Evolutionary conservation across 345 rosid species (phyloP).

Genomic region (thale cress (Arabidopsis thaliana)): TAIR10.1 NC_003070.9:10866001-10866500

Average conservation of each 20-base stretch:
- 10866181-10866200: conserved; percentile 40
- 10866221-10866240: conserved; percentile 7
- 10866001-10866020: not conserved
- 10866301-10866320: not conserved
- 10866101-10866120: not conserved
- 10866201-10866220: conserved; percentile 27
- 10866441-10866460: not conserved
- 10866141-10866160: conserved; percentile 38
- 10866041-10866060: not conserved
- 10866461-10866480: not conserved
- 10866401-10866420: not conserved
- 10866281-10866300: not conserved
- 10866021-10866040: not conserved
- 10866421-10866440: not conserved
- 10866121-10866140: conserved; percentile 15
- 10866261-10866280: not conserved
- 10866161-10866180: conserved; percentile 30
- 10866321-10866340: not conserved
- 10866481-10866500: not conserved
- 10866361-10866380: conserved; percentile 27
- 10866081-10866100: not conserved
- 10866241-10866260: conserved; percentile 7
- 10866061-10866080: not conserved
- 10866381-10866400: conserved; percentile 5
- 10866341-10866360: not conserved